Evolutionary conservation across 2,329 filamentous ascomycete genomes (phyloP).

Genomic region (Aureobasidium mangrovei): DNA sequence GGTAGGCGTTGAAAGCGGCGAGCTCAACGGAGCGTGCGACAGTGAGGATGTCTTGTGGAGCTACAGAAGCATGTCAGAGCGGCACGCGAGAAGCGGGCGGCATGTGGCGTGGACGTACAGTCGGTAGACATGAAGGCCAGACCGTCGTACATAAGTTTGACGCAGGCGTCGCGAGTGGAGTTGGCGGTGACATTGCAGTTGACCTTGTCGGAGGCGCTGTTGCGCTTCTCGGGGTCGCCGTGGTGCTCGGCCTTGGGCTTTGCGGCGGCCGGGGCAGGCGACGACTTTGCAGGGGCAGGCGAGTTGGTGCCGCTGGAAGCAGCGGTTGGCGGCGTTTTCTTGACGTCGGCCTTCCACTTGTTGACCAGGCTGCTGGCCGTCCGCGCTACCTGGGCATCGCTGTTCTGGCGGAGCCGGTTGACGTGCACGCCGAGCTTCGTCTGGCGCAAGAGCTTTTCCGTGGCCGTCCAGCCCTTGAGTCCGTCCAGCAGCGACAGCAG

Average conservation of each 20-base stretch:
- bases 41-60: conserved; percentile 57
- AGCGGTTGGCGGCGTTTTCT: conserved; percentile 34
- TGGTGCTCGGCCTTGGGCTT: conserved; percentile 46
- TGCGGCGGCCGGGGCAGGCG: conserved; percentile 30
- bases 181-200: conserved; percentile 68
- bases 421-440: conserved; percentile 89
- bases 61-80: conserved; percentile 18
- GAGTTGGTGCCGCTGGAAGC: conserved; percentile 36
- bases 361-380: conserved; percentile 73
- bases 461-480: conserved; percentile 70
- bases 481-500: conserved; percentile 69
- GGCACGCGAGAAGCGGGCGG: not conserved
- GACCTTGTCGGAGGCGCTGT: conserved; percentile 71
- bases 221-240: conserved; percentile 64
- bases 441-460: conserved; percentile 80
- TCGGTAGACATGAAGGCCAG: conserved; percentile 62
- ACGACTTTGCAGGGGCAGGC: conserved; percentile 21
- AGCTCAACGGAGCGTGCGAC: conserved; percentile 64
- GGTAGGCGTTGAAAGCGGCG: conserved; percentile 62
- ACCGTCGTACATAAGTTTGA: conserved; percentile 90
- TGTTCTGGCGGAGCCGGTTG: conserved; percentile 75
- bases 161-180: conserved; percentile 68
- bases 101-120: conserved; percentile 25
- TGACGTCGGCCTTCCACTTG: conserved; percentile 78
- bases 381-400: conserved; percentile 61